Base-by-base conservation (phyloP, 257 asterid genomes). In the Phtheirospermum japonicum region DNA sequence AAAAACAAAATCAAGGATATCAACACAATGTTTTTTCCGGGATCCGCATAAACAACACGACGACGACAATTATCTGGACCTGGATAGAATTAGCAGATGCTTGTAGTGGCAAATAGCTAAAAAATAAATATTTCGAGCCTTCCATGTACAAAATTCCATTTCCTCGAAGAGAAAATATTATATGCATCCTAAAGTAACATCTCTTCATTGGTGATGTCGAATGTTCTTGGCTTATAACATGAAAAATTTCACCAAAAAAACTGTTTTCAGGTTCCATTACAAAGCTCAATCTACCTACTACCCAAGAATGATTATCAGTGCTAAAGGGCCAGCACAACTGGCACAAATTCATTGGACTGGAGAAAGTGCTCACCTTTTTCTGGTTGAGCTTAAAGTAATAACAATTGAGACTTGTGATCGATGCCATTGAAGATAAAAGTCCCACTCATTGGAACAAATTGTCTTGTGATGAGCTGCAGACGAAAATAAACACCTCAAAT, bases 361-460 rank as follows among this genome's bases (percentile, higher is more conserved):
- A 48, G 26, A 48, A 19, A 14, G 20, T 45, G 28, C 42, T 6
- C 14, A 48, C 54, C 54, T 14, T 6, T 48, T 17, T 10, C 28
- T 18, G 14, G 30, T 48, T 17, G 58, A 49, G 70, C 63, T 73
- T 85, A 92, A 56, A 87, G 80, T 30, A 61, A 59, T 69, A 89
- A 49, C 54, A 88, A 37, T 65, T 89, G 99, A 51, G 97, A 93
- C 80, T 89, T 93, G 79, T 89, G 95, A 76, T 89, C 95, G 50
- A 93, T 68, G 49, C 97, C 96, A 36, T 85, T 89, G 86, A 85
- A 93, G 68, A 93, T 79, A 57, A 89, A 89, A n/a, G 95, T 93
- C 70, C 97, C 97, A 10, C 75, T 71, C 96, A 89, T 79, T 1
- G 97, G 99, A 67, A 93, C 85, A 59, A 93, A 93, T 59, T 93